Evolutionary conservation across 1,284 basidiomycete genomes (phyloP).

Genomic region (Flammula alnicola): DNA sequence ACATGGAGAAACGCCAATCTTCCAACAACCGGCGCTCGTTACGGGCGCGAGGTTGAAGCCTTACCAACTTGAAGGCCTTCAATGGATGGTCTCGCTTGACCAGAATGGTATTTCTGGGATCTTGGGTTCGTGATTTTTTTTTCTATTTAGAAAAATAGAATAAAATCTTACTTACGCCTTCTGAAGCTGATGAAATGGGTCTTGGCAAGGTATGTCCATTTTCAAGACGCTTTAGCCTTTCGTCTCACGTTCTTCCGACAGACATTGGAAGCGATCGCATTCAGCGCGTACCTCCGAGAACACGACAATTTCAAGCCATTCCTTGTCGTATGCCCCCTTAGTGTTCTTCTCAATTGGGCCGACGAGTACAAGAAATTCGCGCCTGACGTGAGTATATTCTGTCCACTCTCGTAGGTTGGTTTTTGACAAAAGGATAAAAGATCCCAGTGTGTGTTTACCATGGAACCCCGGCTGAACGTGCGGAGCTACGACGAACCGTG

Average conservation of each 20-base stretch:
- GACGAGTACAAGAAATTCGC: conserved; percentile 88
- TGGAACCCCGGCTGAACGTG: conserved; percentile 79
- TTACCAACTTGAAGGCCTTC: conserved; percentile 94
- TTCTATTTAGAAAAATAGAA: background rate
- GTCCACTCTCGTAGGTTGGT: background rate
- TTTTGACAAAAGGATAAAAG: conserved; percentile 40
- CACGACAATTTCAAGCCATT: conserved; percentile 80
- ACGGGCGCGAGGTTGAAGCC: conserved; percentile 87
- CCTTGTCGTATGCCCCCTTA: conserved; percentile 90
- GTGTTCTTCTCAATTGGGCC: conserved; percentile 92
- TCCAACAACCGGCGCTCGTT: conserved; percentile 78
- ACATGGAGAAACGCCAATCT: conserved; percentile 43
- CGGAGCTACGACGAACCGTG: conserved; percentile 69
- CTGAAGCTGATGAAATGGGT: conserved; percentile 90
- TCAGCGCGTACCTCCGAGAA: conserved; percentile 87
- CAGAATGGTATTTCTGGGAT: conserved; percentile 96
- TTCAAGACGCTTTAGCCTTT: background rate
- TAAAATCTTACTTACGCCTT: conserved; percentile 13
- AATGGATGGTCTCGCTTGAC: conserved; percentile 95
- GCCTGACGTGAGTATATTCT: conserved; percentile 56
- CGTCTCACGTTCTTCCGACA: conserved; percentile 38
- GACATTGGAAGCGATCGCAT: conserved; percentile 94
- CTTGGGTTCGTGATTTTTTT: conserved; percentile 56
- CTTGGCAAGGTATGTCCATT: conserved; percentile 72
- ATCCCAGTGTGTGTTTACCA: conserved; percentile 92